These are phyloP conservation scores for Trichophyton simii DNA, from an alignment of 2,329 filamentous ascomycete species.

Conservation along the genomic window DNA sequence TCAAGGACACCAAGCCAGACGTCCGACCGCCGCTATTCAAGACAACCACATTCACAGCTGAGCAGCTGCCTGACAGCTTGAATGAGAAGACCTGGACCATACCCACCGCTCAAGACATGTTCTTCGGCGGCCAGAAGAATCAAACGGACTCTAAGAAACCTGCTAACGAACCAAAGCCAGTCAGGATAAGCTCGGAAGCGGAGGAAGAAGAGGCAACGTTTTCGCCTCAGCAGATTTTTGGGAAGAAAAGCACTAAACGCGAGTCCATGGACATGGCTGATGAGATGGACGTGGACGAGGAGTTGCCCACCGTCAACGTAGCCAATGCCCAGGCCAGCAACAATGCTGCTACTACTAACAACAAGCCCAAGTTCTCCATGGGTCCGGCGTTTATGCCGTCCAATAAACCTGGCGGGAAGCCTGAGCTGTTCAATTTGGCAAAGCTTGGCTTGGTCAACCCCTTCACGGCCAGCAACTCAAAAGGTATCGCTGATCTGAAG, in stretches of 20 bases:
- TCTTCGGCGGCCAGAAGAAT: slow-evolving; percentile 11
- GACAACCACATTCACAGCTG: slow-evolving; percentile 26
- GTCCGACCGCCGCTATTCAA: slow-evolving; percentile 18
- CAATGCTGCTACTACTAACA: neutral
- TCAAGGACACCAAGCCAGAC: slow-evolving; percentile 9
- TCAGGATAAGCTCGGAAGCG: slow-evolving; percentile 28
- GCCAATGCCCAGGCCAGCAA: neutral
- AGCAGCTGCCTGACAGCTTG: slow-evolving; percentile 29
- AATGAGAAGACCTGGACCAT: slow-evolving; percentile 24
- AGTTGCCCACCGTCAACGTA: slow-evolving; percentile 15
- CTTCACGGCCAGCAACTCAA: slow-evolving; percentile 34
- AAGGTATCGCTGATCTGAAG: slow-evolving; percentile 41
- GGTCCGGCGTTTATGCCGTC: neutral
- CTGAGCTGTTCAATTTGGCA: slow-evolving; percentile 34
- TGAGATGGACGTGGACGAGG: slow-evolving; percentile 38
- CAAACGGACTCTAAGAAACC: slow-evolving; percentile 26
- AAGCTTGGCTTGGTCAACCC: slow-evolving; percentile 40
- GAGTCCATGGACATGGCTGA: slow-evolving; percentile 19
- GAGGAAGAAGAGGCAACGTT: slow-evolving; percentile 27
- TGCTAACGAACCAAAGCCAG: slow-evolving; percentile 22
- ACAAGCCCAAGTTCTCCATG: neutral
- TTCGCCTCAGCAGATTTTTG: slow-evolving; percentile 13
- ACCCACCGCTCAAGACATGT: slow-evolving; percentile 19
- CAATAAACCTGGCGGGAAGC: slow-evolving; percentile 4
- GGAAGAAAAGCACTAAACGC: neutral